Base-by-base conservation (phyloP, 2,329 filamentous ascomycete genomes). In the Grosmannia huntii region DNA sequence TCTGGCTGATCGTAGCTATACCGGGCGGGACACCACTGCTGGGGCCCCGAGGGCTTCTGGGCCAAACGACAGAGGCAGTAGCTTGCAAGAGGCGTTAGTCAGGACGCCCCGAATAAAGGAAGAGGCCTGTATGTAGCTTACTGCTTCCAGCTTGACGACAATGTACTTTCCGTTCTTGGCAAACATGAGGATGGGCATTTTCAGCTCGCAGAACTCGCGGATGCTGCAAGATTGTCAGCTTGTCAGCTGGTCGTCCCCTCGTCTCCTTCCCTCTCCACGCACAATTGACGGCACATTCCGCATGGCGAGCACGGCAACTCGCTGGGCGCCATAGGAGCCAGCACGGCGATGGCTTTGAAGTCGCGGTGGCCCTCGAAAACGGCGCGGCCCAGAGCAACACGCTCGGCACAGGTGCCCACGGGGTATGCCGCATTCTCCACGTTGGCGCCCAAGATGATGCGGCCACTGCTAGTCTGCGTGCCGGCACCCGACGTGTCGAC, bases 251-350 rank as follows among this genome's bases (percentile, higher is more conserved):
- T 41, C 12, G 4, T 41, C 38, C 14, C 6, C 36, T 31, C 5
- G 7, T 16, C 2, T 10, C 4, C 1, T 3, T 27, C 19, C 16
- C 16, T 28, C 5, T 19, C 36, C 21, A 78, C 82, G 75, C 69
- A 90, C 86, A 92, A 95, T 70, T 96, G 92, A 66, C 92, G 79
- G 71, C 92, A 97, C 90, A 96, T 96, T 58, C 94, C 94, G 69
- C 94, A 99, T 0, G 94, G 94, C 62, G 85, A 85, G 53, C 80
- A 80, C 4, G 84, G 83, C 33, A 23, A 44, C 16, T 54, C 36
- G 9, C 83, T 81, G 3, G 59, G 44, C 36, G 71, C 73, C 49
- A 88, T 86, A 68, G 96, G 88, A 6, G 91, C 95, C 7, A 88
- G 81, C 4, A 99, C 90, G 19, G 88, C 92, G 25, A 99, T 72